Percentiles rank a stretch among this genome's conserved stretches.
Conservation (phyloP, 768 basidiomycete genomes). For the Suillus clintonianus region DNA sequence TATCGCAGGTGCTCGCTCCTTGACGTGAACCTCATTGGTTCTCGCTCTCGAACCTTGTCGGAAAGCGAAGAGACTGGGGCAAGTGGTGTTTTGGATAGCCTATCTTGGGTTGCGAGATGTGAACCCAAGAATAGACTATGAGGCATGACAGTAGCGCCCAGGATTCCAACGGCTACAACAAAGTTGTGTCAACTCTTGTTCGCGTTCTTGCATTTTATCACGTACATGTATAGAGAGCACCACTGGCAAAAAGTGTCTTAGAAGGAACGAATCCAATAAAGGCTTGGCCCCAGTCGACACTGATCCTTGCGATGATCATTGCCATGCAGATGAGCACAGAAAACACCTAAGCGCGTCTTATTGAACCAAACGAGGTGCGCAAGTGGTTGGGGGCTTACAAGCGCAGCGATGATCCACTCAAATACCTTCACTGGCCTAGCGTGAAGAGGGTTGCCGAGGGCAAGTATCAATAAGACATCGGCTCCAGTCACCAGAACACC, state of each 20-base stretch:
- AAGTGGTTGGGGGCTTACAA: constrained; percentile 45
- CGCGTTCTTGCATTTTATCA: constrained; percentile 7
- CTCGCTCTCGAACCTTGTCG: not conserved
- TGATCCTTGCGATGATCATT: constrained; percentile 70
- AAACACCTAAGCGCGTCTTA: constrained; percentile 46
- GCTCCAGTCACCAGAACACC: constrained; percentile 67
- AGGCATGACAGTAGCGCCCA: constrained; percentile 91
- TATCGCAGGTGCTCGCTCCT: constrained; percentile 1
- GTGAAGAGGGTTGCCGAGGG: constrained; percentile 67
- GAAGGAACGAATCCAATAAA: constrained; percentile 82
- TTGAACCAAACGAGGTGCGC: constrained; percentile 1
- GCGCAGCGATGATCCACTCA: constrained; percentile 59
- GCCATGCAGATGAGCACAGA: constrained; percentile 79
- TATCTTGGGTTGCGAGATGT: constrained; percentile 80
- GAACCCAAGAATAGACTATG: constrained; percentile 92
- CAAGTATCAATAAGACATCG: constrained; percentile 73
- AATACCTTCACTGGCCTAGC: constrained; percentile 69
- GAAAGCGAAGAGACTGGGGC: constrained; percentile 8
- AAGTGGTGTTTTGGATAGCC: constrained; percentile 45
- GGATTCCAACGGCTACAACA: constrained; percentile 61
- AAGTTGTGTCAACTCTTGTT: constrained; percentile 13
- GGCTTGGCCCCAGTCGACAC: constrained; percentile 70
- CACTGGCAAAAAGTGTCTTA: constrained; percentile 54
- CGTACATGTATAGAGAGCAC: constrained; percentile 68
- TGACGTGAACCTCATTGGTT: not conserved